phyloP scores from a whole-genome alignment of 345 rosid genomes.

The Cardamine occulta region DNA sequence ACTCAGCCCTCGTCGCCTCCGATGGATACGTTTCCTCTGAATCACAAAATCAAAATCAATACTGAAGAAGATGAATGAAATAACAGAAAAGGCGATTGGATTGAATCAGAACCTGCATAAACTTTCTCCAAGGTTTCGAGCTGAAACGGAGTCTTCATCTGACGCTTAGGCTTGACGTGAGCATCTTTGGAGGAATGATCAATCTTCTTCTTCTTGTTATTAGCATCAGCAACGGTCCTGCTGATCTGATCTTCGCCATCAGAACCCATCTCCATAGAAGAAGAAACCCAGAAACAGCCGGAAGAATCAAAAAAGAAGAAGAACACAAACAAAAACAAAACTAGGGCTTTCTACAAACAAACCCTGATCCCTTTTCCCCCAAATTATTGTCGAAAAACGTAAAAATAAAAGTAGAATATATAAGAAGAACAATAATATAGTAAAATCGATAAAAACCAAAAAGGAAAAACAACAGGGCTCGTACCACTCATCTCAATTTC shows the following conservation, averaged over 20 bases:
- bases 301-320: constrained; percentile 20
- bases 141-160: constrained; percentile 98
- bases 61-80: not conserved
- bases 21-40: constrained; percentile 90
- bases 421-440: constrained; percentile 46
- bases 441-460: constrained; percentile 45
- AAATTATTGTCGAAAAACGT: constrained; percentile 36
- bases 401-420: constrained; percentile 37
- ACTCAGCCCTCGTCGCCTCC: constrained; percentile 67
- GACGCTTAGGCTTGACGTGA: constrained; percentile 79
- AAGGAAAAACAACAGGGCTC: constrained; percentile 39
- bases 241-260: constrained; percentile 58
- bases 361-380: constrained; percentile 37
- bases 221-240: constrained; percentile 28
- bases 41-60: constrained; percentile 23
- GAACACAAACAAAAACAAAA: constrained; percentile 2
- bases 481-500: constrained; percentile 48
- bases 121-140: constrained; percentile 88
- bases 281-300: constrained; percentile 36
- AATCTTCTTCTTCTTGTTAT: constrained; percentile 31
- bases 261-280: constrained; percentile 64
- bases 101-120: constrained; percentile 50
- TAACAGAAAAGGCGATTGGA: not conserved
- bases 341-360: constrained; percentile 46
- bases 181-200: constrained; percentile 49